phyloP scores from a whole-genome alignment of 768 basidiomycete species.

The Phaeotremella fagi region DNA sequence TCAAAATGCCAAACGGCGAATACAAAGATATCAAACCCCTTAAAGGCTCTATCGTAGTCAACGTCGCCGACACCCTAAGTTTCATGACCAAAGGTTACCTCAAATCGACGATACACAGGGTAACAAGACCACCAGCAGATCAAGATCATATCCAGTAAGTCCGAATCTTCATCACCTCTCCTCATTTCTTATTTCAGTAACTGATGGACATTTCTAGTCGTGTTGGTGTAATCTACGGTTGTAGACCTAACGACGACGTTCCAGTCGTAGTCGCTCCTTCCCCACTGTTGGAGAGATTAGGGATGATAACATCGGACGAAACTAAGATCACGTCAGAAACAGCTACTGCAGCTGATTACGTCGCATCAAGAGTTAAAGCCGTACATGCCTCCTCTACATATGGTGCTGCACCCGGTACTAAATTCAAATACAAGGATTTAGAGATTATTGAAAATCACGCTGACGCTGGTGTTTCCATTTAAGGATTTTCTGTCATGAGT shows the following conservation, averaged over 20 bases:
- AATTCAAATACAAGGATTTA: conserved; percentile 25
- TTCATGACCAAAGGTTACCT: conserved; percentile 41
- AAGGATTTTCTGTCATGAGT: too few relatives aligned
- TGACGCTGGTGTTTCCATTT: conserved; percentile 1
- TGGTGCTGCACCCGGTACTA: conserved; percentile 22
- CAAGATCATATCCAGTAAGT: conserved; percentile 27
- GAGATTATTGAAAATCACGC: conserved; percentile 25
- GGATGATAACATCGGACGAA: conserved; percentile 15
- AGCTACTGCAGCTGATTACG: conserved; percentile 22
- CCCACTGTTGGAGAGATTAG: conserved; percentile 15
- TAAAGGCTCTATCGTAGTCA: conserved; percentile 47
- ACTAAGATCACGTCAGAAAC: background rate
- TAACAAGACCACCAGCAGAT: conserved; percentile 23
- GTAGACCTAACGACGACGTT: conserved; percentile 26
- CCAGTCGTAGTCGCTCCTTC: conserved; percentile 22
- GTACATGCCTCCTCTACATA: conserved; percentile 17
- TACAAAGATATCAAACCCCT: conserved; percentile 50
- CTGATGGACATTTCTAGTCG: conserved; percentile 5
- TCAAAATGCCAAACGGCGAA: conserved; percentile 47
- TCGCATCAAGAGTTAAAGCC: conserved; percentile 23
- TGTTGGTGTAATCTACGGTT: conserved; percentile 28
- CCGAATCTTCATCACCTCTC: background rate
- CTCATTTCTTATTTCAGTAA: background rate
- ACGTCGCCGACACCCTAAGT: conserved; percentile 39
- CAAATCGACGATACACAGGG: conserved; percentile 25